Percentiles rank a stretch among this genome's conserved stretches.
Conservation (phyloP, 768 basidiomycete genomes). For the Lactarius hatsudake region DNA sequence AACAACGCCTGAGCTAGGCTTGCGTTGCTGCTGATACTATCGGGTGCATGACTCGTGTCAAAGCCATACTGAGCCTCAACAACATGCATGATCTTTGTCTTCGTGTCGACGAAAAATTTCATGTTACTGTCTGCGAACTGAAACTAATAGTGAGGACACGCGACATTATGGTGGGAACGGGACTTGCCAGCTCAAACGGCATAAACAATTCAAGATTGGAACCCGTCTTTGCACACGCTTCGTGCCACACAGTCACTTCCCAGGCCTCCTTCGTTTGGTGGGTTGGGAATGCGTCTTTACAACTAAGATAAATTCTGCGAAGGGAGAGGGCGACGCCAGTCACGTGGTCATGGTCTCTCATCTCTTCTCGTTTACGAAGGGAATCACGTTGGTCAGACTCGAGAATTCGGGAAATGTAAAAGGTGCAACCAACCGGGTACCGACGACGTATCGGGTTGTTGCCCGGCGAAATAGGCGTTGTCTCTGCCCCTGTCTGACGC, state of each 20-base stretch:
- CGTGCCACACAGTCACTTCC: background rate
- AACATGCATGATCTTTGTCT: background rate
- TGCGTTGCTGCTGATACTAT: conserved; percentile 6
- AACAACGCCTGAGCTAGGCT: background rate
- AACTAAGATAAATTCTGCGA: no score
- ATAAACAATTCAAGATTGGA: background rate
- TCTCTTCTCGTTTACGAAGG: background rate
- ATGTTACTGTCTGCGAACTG: background rate
- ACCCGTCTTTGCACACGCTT: background rate
- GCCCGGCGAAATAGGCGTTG: background rate
- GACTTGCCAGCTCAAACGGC: background rate
- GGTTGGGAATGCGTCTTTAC: background rate
- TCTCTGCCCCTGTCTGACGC: conserved; percentile 2
- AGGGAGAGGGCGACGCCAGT: no score
- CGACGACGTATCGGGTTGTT: background rate
- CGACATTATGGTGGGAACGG: background rate
- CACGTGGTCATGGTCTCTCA: background rate
- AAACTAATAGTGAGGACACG: background rate
- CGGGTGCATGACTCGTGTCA: conserved; percentile 6
- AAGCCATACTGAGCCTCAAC: conserved; percentile 14
- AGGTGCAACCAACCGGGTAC: background rate
- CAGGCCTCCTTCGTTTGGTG: background rate
- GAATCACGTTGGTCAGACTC: background rate
- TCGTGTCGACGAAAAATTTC: background rate
- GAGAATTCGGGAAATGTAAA: background rate